These are phyloP conservation scores for Penicillium verhagenii DNA, from an alignment of 495 filamentous ascomycete genomes.

Conservation along the genomic window DNA sequence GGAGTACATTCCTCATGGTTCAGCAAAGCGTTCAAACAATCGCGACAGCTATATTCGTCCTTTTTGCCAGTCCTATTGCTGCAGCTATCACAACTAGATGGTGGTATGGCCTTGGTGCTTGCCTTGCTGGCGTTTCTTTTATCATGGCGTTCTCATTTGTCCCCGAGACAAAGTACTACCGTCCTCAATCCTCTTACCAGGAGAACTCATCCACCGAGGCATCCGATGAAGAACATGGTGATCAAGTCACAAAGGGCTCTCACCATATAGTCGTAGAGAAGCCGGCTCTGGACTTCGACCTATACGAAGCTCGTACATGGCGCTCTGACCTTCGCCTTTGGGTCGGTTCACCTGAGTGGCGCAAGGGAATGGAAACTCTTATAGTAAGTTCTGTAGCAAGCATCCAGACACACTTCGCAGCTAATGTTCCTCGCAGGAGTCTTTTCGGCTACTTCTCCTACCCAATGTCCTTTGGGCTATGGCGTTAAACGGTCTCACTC, in stretches of 20 bases:
- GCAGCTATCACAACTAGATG: conserved; percentile 32
- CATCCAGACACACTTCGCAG: conserved; percentile 26
- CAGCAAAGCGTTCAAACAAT: conserved; percentile 31
- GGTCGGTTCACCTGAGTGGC: conserved; percentile 29
- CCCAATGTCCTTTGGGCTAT: conserved; percentile 43
- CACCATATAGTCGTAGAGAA: conserved; percentile 13
- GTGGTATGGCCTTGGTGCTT: conserved; percentile 38
- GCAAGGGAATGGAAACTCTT: conserved; percentile 20
- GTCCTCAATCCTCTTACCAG: conserved; percentile 21
- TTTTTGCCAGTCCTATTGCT: conserved; percentile 37
- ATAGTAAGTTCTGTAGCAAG: conserved; percentile 9
- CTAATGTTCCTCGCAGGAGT: conserved; percentile 37
- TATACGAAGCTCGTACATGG: conserved; percentile 21
- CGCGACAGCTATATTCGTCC: conserved; percentile 26
- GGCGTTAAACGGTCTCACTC: conserved; percentile 34
- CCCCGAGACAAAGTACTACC: conserved; percentile 62
- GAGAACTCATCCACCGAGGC: background rate
- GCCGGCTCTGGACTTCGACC: conserved; percentile 25
- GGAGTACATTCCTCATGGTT: conserved; percentile 32
- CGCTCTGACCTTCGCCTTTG: conserved; percentile 29
- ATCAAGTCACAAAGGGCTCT: background rate
- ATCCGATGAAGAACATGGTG: conserved; percentile 10
- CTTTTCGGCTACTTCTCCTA: conserved; percentile 24
- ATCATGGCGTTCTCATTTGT: conserved; percentile 66
- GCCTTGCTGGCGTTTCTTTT: conserved; percentile 30